Conservation (phyloP, 495 filamentous ascomycete species). For the Penicillium canariense region DNA sequence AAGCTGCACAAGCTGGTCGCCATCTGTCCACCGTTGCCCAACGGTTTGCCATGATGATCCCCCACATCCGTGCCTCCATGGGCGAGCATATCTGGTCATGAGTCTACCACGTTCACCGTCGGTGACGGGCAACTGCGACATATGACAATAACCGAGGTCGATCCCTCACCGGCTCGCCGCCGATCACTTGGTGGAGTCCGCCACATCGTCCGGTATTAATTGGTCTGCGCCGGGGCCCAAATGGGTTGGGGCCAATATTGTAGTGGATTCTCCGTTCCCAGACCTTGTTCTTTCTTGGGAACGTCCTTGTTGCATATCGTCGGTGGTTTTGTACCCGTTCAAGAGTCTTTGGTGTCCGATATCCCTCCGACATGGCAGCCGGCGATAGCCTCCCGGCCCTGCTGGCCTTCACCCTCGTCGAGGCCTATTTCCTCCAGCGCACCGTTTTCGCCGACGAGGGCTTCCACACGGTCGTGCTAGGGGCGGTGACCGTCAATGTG, state of each 20-base stretch:
- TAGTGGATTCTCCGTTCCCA: not conserved
- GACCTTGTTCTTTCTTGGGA: not conserved
- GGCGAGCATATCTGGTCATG: not conserved
- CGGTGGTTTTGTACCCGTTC: not conserved
- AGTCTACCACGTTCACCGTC: not conserved
- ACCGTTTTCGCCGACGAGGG: conserved; percentile 25
- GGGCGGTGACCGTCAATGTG: conserved; percentile 27
- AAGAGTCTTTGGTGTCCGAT: too few species aligned
- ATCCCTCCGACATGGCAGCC: conserved; percentile 4
- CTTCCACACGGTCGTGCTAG: conserved; percentile 23
- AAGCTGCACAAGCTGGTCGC: not conserved
- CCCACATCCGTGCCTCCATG: not conserved
- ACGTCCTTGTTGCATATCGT: too few species aligned
- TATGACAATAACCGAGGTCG: not conserved
- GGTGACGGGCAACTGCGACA: not conserved
- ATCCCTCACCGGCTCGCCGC: not conserved
- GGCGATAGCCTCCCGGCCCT: conserved; percentile 18
- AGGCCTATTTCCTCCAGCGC: conserved; percentile 34
- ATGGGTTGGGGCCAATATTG: too few species aligned
- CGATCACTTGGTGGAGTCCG: not conserved
- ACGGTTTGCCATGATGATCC: not conserved
- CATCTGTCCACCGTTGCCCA: not conserved
- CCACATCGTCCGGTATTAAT: not conserved
- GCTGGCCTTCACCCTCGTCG: conserved; percentile 23
- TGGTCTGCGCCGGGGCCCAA: not conserved